Percentiles rank a stretch among this genome's conserved stretches.
Evolutionary conservation across 768 basidiomycete genomes (phyloP).

Genomic region (Mycena pura): DNA sequence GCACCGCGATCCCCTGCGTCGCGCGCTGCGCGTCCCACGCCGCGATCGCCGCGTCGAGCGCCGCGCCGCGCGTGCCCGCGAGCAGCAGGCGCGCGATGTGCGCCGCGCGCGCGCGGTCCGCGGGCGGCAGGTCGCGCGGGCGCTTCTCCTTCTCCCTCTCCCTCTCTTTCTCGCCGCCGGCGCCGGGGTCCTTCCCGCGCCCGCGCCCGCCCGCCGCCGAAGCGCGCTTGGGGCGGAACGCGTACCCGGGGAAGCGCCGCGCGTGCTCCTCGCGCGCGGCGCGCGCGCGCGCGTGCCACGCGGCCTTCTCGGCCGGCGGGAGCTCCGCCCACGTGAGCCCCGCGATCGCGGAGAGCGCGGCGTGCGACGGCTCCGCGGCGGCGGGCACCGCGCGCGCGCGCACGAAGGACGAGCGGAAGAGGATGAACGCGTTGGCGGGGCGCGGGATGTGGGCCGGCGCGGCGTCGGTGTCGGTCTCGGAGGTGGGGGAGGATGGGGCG

Average conservation of each 20-base stretch:
- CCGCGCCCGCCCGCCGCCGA: slow-evolving; percentile 41
- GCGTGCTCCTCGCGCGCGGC: slow-evolving; percentile 55
- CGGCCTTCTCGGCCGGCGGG: slow-evolving; percentile 50
- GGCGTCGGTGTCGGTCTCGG: not conserved
- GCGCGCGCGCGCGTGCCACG: slow-evolving; percentile 55
- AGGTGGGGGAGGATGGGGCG: slow-evolving; percentile 29
- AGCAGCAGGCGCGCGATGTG: slow-evolving; percentile 58
- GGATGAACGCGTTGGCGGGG: slow-evolving; percentile 66
- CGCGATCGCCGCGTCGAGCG: slow-evolving; percentile 50
- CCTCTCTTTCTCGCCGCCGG: not conserved
- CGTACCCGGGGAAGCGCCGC: slow-evolving; percentile 49
- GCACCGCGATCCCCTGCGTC: slow-evolving; percentile 9
- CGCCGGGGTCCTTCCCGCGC: slow-evolving; percentile 33
- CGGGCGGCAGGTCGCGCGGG: slow-evolving; percentile 34
- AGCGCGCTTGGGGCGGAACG: slow-evolving; percentile 12
- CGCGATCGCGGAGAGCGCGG: slow-evolving; percentile 61
- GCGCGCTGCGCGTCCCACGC: slow-evolving; percentile 42
- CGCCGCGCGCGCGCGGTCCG: slow-evolving; percentile 51
- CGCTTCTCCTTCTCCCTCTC: not conserved
- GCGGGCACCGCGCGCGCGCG: slow-evolving; percentile 59
- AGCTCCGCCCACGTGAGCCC: slow-evolving; percentile 60
- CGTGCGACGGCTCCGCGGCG: slow-evolving; percentile 61
- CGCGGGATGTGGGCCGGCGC: slow-evolving; percentile 54
- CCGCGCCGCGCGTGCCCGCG: slow-evolving; percentile 51
- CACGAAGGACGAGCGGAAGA: slow-evolving; percentile 64